phyloP scores from a whole-genome alignment of 202 grass and related monocot species.

The Miscanthus sacchariflorus region DNA sequence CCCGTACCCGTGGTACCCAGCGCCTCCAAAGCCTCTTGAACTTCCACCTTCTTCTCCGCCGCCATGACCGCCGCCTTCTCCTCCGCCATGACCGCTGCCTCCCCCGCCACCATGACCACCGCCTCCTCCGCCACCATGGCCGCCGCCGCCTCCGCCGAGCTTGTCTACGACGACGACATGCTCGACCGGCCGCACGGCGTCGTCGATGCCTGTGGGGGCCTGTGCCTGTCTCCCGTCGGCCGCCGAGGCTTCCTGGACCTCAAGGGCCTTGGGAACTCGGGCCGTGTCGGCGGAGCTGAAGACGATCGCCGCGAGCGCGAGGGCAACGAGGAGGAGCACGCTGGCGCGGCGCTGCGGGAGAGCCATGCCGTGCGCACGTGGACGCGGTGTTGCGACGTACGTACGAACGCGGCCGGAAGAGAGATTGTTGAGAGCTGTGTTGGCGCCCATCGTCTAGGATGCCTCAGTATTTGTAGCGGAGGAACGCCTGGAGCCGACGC shows the following conservation, averaged over 20 bases:
- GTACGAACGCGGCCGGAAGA: background rate
- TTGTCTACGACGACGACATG: background rate
- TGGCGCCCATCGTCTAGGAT: too few relatives aligned
- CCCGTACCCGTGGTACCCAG: background rate
- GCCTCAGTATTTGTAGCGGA: too few relatives aligned
- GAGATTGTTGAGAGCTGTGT: background rate
- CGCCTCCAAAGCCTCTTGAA: background rate
- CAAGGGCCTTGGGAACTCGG: background rate
- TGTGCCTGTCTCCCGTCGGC: background rate
- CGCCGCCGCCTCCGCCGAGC: background rate
- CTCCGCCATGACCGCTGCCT: background rate
- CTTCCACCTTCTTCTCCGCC: background rate
- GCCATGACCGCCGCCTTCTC: background rate
- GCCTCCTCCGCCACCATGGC: background rate
- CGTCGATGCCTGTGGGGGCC: background rate
- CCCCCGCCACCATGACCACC: background rate
- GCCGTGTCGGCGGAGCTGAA: background rate
- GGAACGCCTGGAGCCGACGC: too few relatives aligned
- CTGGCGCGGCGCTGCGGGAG: background rate
- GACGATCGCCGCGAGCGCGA: slow-evolving; percentile 24
- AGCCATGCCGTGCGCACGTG: slow-evolving; percentile 16
- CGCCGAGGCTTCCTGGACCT: background rate
- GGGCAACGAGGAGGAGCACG: slow-evolving; percentile 1
- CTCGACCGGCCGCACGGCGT: background rate
- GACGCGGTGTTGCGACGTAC: background rate